Percentiles rank a stretch among this genome's conserved stretches.
phyloP scores from a whole-genome alignment of 2,329 filamentous ascomycete species.

The Calonectria crousiana region DNA sequence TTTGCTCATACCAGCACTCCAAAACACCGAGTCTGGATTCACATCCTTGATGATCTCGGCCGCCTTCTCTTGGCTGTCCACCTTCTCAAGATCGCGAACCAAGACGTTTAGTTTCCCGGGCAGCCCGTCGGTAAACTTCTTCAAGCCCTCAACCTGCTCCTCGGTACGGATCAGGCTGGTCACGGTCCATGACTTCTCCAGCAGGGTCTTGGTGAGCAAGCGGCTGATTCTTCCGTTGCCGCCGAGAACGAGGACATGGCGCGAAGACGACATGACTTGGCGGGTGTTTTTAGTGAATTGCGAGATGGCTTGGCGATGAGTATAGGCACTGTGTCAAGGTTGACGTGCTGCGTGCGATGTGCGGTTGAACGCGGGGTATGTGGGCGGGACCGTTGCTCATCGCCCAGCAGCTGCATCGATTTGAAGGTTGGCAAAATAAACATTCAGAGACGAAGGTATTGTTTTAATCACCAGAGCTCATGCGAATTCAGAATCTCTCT shows the following conservation, averaged over 20 bases:
- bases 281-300: background rate
- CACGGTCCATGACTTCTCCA: constrained; percentile 77
- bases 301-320: background rate
- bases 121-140: constrained; percentile 66
- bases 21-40: constrained; percentile 73
- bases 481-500: background rate
- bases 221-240: constrained; percentile 82
- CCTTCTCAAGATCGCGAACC: constrained; percentile 75
- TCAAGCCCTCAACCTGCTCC: constrained; percentile 71
- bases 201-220: constrained; percentile 76
- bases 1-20: constrained; percentile 61
- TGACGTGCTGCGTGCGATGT: background rate
- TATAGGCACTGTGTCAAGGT: background rate
- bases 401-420: background rate
- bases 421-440: background rate
- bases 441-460: background rate
- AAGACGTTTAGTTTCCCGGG: constrained; percentile 73
- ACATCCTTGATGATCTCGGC: constrained; percentile 66
- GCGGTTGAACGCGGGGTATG: background rate
- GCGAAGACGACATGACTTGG: constrained; percentile 32
- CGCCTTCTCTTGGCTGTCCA: constrained; percentile 69
- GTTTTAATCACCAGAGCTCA: background rate
- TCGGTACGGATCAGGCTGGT: constrained; percentile 79
- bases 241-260: constrained; percentile 75
- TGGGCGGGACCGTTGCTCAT: background rate